Evolutionary conservation across 345 rosid genomes (phyloP).

Genomic region (Abelmoschus esculentus): DNA sequence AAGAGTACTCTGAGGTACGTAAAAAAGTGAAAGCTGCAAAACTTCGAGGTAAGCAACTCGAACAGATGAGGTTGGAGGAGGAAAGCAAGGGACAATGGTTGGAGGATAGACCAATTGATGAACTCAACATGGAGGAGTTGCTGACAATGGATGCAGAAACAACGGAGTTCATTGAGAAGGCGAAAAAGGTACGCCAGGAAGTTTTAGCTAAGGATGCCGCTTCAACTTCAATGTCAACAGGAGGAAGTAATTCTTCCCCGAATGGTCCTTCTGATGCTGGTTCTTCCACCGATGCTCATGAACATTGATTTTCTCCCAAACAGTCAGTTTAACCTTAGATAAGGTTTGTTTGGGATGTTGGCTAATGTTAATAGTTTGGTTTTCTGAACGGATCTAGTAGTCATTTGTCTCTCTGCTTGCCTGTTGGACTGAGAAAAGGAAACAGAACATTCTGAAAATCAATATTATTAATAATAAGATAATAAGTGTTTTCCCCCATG

Average conservation of each 20-base stretch:
- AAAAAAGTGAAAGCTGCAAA: constrained; percentile 10
- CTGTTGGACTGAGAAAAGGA: neutral
- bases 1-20: neutral
- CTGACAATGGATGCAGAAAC: neutral
- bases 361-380: no score
- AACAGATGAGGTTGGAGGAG: neutral
- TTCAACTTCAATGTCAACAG: neutral
- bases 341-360: no score
- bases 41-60: neutral
- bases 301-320: neutral
- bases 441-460: neutral
- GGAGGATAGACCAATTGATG: constrained; percentile 3
- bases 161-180: neutral
- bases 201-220: neutral
- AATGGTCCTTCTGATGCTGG: neutral
- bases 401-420: no score
- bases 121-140: constrained; percentile 14
- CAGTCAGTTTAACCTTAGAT: neutral
- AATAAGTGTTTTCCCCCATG: neutral
- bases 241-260: neutral
- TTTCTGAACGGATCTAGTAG: no score
- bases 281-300: neutral
- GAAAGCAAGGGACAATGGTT: neutral
- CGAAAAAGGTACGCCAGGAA: neutral
- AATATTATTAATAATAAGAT: neutral